Conservation (phyloP, 2,329 filamentous ascomycete species). For the Clarireedia hainanense region DNA sequence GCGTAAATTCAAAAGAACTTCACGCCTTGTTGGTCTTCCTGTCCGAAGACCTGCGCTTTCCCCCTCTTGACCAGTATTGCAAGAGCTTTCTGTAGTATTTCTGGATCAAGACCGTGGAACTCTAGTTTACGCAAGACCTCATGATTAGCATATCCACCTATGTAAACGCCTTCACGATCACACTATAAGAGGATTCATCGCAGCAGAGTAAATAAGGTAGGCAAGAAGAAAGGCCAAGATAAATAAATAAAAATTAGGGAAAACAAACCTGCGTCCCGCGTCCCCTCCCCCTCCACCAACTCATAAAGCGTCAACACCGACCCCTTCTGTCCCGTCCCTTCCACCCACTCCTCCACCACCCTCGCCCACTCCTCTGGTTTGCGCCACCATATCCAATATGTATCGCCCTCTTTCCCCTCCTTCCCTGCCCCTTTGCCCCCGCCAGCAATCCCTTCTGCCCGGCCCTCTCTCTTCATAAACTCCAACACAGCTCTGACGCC, state of each 20-base stretch:
- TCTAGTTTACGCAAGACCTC: constrained; percentile 39
- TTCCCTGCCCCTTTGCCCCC: constrained; percentile 45
- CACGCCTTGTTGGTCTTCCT: constrained; percentile 80
- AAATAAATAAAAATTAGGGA: neutral
- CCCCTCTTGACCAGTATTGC: constrained; percentile 78
- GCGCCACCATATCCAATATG: constrained; percentile 76
- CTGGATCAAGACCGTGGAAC: constrained; percentile 81
- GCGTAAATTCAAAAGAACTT: constrained; percentile 71
- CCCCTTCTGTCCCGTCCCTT: constrained; percentile 82
- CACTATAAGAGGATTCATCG: no score
- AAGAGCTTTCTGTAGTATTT: constrained; percentile 72
- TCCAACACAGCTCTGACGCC: constrained; percentile 52
- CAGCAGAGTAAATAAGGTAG: no score
- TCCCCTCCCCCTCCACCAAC: constrained; percentile 77
- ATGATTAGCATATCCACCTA: neutral
- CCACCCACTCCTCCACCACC: constrained; percentile 35
- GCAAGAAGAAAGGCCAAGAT: neutral
- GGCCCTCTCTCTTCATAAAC: constrained; percentile 49
- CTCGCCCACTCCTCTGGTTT: constrained; percentile 86
- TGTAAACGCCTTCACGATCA: neutral
- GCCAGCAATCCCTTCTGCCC: constrained; percentile 56
- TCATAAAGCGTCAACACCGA: constrained; percentile 90
- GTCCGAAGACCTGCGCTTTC: constrained; percentile 88
- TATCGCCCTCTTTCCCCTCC: constrained; percentile 37
- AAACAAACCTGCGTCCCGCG: constrained; percentile 54